Conservation (phyloP, 306 rosid genomes). For the Malus asiatica region DNA sequence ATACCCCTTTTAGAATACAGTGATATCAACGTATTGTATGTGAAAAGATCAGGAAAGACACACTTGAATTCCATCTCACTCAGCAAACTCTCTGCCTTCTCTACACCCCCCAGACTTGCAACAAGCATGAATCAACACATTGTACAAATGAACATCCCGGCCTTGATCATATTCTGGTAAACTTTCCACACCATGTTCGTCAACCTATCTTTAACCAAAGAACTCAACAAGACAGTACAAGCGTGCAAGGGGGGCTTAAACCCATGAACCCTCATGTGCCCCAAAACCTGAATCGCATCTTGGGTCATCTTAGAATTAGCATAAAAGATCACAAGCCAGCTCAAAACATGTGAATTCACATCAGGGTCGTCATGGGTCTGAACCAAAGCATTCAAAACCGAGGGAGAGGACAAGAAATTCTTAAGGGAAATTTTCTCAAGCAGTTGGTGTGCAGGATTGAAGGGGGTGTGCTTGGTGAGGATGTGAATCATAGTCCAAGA, state of each 20-base stretch:
- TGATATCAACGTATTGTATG: conserved; percentile 77
- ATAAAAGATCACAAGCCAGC: conserved; percentile 73
- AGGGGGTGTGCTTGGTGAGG: conserved; percentile 48
- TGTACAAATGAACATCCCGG: conserved; percentile 58
- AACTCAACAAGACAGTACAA: conserved; percentile 74
- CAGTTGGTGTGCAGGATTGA: conserved; percentile 55
- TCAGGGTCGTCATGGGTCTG: conserved; percentile 40
- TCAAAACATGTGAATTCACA: conserved; percentile 71
- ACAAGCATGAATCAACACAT: conserved; percentile 80
- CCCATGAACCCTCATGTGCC: conserved; percentile 53
- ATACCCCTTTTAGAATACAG: conserved; percentile 59
- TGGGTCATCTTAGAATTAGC: conserved; percentile 51
- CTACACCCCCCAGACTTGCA: conserved; percentile 70
- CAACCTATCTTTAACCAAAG: conserved; percentile 59
- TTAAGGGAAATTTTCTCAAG: conserved; percentile 59
- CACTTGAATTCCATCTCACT: conserved; percentile 66
- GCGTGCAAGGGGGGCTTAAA: conserved; percentile 66
- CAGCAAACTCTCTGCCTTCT: conserved; percentile 52
- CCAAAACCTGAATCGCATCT: conserved; percentile 74
- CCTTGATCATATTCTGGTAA: conserved; percentile 44
- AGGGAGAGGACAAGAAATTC: conserved; percentile 61
- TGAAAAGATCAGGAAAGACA: conserved; percentile 64
- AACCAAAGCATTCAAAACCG: conserved; percentile 60
- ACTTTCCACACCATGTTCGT: conserved; percentile 66
- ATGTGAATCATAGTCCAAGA: conserved; percentile 72